These are phyloP conservation scores for Rhododendron molle DNA, from an alignment of 148 eudicot species.

Conservation along the genomic window DNA sequence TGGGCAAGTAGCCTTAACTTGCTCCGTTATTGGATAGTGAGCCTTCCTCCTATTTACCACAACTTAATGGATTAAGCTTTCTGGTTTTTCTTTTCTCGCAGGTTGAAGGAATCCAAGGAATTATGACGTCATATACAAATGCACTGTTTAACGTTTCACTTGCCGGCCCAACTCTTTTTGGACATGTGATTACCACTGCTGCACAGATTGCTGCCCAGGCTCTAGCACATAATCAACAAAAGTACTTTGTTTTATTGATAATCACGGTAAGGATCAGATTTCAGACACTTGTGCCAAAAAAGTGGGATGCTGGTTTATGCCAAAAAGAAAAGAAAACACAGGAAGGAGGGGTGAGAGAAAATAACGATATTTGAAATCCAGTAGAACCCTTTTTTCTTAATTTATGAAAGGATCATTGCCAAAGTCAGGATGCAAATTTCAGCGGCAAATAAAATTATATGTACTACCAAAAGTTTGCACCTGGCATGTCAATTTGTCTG, in stretches of 20 bases:
- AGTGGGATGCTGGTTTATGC: neutral
- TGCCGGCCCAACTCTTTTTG: constrained; percentile 98
- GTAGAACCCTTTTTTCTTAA: neutral
- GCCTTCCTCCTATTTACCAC: constrained; percentile 1
- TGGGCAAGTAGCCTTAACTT: neutral
- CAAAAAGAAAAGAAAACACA: neutral
- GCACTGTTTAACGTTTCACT: constrained; percentile 90
- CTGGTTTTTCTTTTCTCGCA: constrained; percentile 26
- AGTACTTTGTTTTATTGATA: constrained; percentile 80
- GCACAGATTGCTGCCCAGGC: constrained; percentile 71
- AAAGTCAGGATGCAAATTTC: neutral
- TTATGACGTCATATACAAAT: constrained; percentile 73
- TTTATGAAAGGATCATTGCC: neutral
- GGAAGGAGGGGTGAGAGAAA: neutral
- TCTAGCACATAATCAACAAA: constrained; percentile 51
- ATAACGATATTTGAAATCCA: neutral
- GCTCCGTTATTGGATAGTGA: neutral
- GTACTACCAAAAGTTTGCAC: neutral
- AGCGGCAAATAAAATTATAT: neutral
- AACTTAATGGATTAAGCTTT: neutral
- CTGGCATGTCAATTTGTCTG: neutral
- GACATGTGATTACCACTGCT: constrained; percentile 73
- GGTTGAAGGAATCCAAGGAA: constrained; percentile 98
- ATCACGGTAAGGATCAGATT: constrained; percentile 63
- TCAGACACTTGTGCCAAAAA: neutral